Evolutionary conservation across 768 basidiomycete genomes (phyloP).

Genomic region (Suillus placidus): DNA sequence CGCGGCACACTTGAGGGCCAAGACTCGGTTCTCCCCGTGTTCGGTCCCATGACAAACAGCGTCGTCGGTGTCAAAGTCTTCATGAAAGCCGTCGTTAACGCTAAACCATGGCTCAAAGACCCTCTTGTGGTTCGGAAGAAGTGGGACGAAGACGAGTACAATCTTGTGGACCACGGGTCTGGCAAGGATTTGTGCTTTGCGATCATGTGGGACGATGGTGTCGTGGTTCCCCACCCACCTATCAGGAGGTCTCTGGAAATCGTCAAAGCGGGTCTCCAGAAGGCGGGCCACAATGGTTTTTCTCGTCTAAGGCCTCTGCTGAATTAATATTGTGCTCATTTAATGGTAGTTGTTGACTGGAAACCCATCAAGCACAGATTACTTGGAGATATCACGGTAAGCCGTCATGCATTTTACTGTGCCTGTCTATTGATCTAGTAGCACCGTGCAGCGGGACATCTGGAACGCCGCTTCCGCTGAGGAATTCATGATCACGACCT

Average conservation of each 20-base stretch:
- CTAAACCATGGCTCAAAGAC: slow-evolving; percentile 68
- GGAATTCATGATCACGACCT: slow-evolving; percentile 45
- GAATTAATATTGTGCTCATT: neutral
- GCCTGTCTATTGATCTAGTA: neutral
- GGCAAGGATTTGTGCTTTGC: slow-evolving; percentile 57
- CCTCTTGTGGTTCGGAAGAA: slow-evolving; percentile 56
- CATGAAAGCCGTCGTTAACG: slow-evolving; percentile 60
- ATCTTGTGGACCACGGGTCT: slow-evolving; percentile 57
- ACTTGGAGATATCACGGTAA: slow-evolving; percentile 46
- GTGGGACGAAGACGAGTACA: slow-evolving; percentile 65
- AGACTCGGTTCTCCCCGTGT: slow-evolving; percentile 68
- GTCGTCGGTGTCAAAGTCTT: slow-evolving; percentile 67
- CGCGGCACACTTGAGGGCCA: slow-evolving; percentile 70
- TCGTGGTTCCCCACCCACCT: slow-evolving; percentile 64
- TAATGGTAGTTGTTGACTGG: slow-evolving; percentile 67
- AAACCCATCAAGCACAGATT: slow-evolving; percentile 53
- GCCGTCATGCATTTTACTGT: slow-evolving; percentile 24
- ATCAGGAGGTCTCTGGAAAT: slow-evolving; percentile 59
- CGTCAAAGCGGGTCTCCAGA: slow-evolving; percentile 55
- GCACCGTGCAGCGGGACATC: slow-evolving; percentile 37
- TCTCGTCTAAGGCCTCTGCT: neutral
- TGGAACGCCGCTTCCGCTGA: slow-evolving; percentile 50
- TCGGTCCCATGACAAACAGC: slow-evolving; percentile 69
- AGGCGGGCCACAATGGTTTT: slow-evolving; percentile 67
- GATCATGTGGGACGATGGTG: slow-evolving; percentile 68